phyloP scores from a whole-genome alignment of 2,329 filamentous ascomycete genomes.

The Talaromyces sp. region DNA sequence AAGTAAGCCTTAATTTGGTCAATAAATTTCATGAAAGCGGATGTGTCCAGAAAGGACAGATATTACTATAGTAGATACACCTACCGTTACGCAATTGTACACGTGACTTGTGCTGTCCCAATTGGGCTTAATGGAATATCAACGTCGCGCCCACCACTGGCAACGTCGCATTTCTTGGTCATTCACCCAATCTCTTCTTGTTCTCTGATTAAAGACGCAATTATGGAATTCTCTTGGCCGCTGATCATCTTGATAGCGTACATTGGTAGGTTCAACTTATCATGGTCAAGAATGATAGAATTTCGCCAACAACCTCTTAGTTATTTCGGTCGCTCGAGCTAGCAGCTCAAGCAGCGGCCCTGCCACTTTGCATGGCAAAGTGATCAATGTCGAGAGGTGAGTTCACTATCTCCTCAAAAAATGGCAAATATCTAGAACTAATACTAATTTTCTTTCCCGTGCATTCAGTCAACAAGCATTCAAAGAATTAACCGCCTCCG shows the following conservation, averaged over 20 bases:
- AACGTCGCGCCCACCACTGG: slow-evolving; percentile 47
- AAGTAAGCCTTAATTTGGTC: background rate
- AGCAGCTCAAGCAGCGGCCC: slow-evolving; percentile 1
- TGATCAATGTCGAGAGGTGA: slow-evolving; percentile 39
- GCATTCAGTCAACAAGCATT: slow-evolving; percentile 32
- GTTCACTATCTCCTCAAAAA: background rate
- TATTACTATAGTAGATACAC: no score
- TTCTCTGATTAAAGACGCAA: slow-evolving; percentile 21
- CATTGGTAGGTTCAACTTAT: no score
- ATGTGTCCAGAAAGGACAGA: background rate
- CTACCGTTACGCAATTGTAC: background rate
- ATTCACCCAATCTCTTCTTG: slow-evolving; percentile 43
- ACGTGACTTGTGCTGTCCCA: background rate
- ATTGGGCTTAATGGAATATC: slow-evolving; percentile 47
- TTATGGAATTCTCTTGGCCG: slow-evolving; percentile 11
- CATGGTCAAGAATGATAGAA: background rate
- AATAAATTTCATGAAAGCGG: background rate
- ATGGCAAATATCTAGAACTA: no score
- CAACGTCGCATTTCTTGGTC: background rate
- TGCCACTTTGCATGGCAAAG: slow-evolving; percentile 33
- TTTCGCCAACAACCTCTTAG: background rate
- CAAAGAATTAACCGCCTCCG: slow-evolving; percentile 49
- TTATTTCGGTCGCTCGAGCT: slow-evolving; percentile 7
- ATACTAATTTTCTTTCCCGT: background rate
- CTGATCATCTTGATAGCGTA: background rate